Evolutionary conservation across 1,284 basidiomycete genomes (phyloP), one percentile per base, ranked within the genome.

Genomic region (Puccinia coronata): DNA sequence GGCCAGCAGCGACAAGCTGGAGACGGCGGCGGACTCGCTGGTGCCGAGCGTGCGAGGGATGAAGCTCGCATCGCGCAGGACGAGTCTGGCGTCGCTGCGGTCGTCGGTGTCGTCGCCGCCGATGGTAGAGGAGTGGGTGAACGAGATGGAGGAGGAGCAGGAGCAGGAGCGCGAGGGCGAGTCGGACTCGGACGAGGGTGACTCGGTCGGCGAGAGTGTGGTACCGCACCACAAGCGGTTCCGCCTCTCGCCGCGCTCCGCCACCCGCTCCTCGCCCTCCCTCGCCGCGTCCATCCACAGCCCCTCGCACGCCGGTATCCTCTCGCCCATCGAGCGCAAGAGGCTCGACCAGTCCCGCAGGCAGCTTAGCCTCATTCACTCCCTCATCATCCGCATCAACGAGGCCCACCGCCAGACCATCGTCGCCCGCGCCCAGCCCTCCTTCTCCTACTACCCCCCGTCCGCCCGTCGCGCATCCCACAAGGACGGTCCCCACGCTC

Each of bases 331-430:
- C 49, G 74, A 77, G 8, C 18, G 31, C 31, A 67, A 43, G 25
- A 72, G 47, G 57, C 53, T 71, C 12, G 55, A 80, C n/a, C 34
- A 57, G 25, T 39, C 51, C 36, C 34, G 67, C 28, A 53, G 55
- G 23, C 65, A 80, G 25, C 55, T 80, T 23, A 28, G 65, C n/a
- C 31, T 80, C 18, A 71, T 80, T 20, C 77, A 80, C 41, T 70
- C 77, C 20, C 41, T 80, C 39, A 80, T 80, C 47, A 71, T 80
- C 51, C 55, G 47, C 41, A 59, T 80, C 25, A 80, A 80, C 67
- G 77, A 70, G 57, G 67, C 63, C n/a, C 77, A 80, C 51, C 65
- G 77, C 31, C 34, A 41, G 12, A 34, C 63, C 9, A 53, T 77
- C n/a, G 1, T 67, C 39, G 63, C 28, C 28, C 74, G 74, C 18